Percentiles rank a stretch among this genome's conserved stretches.
Evolutionary conservation across 495 filamentous ascomycete species (phyloP).

Genomic region (Neurospora sp.): DNA sequence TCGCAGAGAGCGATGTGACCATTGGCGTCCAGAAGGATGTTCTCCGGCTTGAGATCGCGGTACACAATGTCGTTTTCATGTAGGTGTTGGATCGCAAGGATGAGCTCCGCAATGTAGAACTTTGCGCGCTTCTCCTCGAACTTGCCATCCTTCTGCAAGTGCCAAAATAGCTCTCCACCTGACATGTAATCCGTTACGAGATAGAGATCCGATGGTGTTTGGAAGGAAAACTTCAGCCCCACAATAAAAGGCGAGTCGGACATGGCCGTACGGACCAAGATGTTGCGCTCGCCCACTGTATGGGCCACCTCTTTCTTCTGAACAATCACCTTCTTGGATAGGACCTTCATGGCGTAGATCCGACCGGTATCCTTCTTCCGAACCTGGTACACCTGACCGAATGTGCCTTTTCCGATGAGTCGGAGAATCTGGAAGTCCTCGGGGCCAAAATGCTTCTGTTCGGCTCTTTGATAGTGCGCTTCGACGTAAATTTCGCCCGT

Average conservation of each 20-base stretch:
- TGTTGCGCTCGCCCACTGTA: conserved; percentile 93
- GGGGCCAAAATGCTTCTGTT: conserved; percentile 89
- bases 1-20: conserved; percentile 94
- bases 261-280: conserved; percentile 90
- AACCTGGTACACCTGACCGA: conserved; percentile 99
- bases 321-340: conserved; percentile 98
- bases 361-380: conserved; percentile 92
- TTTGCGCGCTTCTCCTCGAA: conserved; percentile 93
- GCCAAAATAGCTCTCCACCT: conserved; percentile 96
- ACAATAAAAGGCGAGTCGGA: conserved; percentile 96
- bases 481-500: conserved; percentile 88
- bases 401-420: conserved; percentile 95
- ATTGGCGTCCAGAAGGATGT: conserved; percentile 85
- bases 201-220: conserved; percentile 92
- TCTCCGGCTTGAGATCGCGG: conserved; percentile 94
- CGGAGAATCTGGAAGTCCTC: conserved; percentile 93
- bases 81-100: conserved; percentile 88
- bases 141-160: conserved; percentile 92
- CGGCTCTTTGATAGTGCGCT: conserved; percentile 77
- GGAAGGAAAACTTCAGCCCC: conserved; percentile 96
- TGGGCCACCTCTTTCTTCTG: conserved; percentile 99
- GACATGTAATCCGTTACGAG: conserved; percentile 99
- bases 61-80: conserved; percentile 98
- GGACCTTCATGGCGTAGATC: conserved; percentile 98
- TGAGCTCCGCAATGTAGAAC: conserved; percentile 98